A percentile compares a stretch with the other conserved stretches of the same genome.
These are phyloP conservation scores for Penicillium sp. DNA, from an alignment of 2,329 filamentous ascomycete species.

Conservation along the genomic window DNA sequence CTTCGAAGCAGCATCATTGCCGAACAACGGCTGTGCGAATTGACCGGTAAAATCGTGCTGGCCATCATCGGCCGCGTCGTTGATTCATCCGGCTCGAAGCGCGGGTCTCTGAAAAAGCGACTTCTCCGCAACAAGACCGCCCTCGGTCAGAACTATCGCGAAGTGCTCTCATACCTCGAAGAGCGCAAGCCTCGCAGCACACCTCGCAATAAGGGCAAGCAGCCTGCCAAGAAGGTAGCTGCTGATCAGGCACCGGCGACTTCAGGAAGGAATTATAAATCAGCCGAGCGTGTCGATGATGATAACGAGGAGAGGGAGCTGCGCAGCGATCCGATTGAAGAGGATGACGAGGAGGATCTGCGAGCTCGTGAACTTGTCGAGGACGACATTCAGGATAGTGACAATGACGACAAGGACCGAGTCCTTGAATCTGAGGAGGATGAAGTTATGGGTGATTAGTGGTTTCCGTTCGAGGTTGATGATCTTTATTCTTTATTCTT, in stretches of 20 bases:
- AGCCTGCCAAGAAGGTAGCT: conserved; percentile 16
- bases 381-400: conserved; percentile 37
- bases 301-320: conserved; percentile 38
- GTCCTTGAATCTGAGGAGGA: conserved; percentile 35
- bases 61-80: conserved; percentile 70
- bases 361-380: conserved; percentile 34
- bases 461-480: neutral
- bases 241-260: conserved; percentile 12
- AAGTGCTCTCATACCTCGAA: conserved; percentile 75
- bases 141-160: conserved; percentile 79
- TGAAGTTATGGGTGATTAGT: conserved; percentile 42
- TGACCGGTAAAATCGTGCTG: conserved; percentile 78
- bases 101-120: conserved; percentile 62
- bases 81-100: conserved; percentile 57
- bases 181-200: conserved; percentile 49
- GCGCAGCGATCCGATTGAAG: conserved; percentile 29
- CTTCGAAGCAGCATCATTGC: conserved; percentile 65
- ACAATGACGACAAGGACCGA: conserved; percentile 24
- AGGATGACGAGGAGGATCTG: conserved; percentile 43
- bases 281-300: conserved; percentile 42
- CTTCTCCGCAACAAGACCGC: conserved; percentile 73
- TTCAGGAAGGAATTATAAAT: conserved; percentile 28
- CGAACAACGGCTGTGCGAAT: conserved; percentile 78
- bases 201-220: conserved; percentile 34
- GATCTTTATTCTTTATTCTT: conserved; percentile 18